Evolutionary conservation across 176 grass and related monocot species (phyloP).

Genomic region (Puya raimondii): DNA sequence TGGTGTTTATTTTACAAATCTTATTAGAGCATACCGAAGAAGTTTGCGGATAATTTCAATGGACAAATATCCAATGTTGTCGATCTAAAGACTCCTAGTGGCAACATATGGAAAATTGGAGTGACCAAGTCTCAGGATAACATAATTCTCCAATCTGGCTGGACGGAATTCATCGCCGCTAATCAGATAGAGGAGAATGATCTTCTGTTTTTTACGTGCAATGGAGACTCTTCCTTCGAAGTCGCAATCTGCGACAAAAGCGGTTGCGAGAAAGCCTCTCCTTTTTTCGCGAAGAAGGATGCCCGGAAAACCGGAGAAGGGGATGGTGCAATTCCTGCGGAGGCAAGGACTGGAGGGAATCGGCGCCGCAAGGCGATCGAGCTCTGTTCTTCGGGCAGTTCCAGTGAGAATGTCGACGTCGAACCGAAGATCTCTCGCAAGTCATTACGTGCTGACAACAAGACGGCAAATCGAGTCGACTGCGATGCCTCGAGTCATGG

Average conservation of each 20-base stretch:
- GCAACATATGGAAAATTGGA: slow-evolving; percentile 23
- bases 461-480: neutral
- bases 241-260: slow-evolving; percentile 24
- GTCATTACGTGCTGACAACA: neutral
- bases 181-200: slow-evolving; percentile 24
- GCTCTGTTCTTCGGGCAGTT: slow-evolving; percentile 10
- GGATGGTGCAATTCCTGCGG: neutral
- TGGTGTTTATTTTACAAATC: neutral
- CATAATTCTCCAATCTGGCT: slow-evolving; percentile 31
- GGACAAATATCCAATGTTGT: slow-evolving; percentile 20
- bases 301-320: neutral
- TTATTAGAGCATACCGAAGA: slow-evolving; percentile 32
- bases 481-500: neutral
- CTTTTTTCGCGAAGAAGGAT: slow-evolving; percentile 14
- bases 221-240: slow-evolving; percentile 18
- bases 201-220: slow-evolving; percentile 35
- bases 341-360: neutral
- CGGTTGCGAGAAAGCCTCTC: slow-evolving; percentile 26
- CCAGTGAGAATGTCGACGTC: neutral
- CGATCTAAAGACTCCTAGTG: slow-evolving; percentile 24
- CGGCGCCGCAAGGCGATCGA: neutral
- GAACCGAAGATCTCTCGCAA: neutral
- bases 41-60: slow-evolving; percentile 26
- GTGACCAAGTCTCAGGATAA: slow-evolving; percentile 2
- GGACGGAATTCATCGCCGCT: slow-evolving; percentile 18